Evolutionary conservation across 1,284 basidiomycete species (phyloP), one percentile per base, ranked within the genome.

Genomic region (Marasmius sp.): DNA sequence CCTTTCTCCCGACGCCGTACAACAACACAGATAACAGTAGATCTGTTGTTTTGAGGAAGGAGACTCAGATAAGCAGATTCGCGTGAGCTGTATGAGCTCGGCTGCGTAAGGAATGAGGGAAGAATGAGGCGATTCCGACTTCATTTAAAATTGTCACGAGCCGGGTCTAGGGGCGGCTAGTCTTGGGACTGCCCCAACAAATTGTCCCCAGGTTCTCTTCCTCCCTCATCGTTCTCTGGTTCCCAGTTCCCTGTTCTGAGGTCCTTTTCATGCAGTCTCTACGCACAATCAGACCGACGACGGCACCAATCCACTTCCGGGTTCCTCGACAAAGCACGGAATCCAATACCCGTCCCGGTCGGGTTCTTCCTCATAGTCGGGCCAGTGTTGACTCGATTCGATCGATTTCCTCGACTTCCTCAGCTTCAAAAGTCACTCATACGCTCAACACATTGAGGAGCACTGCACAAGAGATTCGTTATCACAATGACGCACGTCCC

Each of bases 351-450:
- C 14, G 52, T 18, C 33, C 16, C 34, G 12, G 34, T n/a, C 52
- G 52, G n/a, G 9, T 36, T 37, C 52, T 37, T 34, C n/a, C 12
- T 37, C 38, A 54, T 9, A 20, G 5, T 49, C 48, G 48, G 27
- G 27, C 27, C 5, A 20, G 45, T 47, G 52, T 54, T n/a, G 34
- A 34, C 27, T 37, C n/a, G 47, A 55, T 50, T 49, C 56, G 62
- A 53, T 49, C 59, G 10, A 58, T 64, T 20, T 58, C 62, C 33
- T 64, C 59, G 9, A 64, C 75, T 57, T 65, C 72, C 7, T 62
- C 72, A 37, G 61, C 73, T 1, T 70, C 70, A 52, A 79, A 77
- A 67, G 78, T 80, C 16, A 59, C 80, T 83, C 67, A 77, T 77
- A 8, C 45, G 58, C 72, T 82, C 22, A 77, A 75, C 63, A 72